phyloP scores from a whole-genome alignment of 768 basidiomycete genomes.

The Dendrothele bispora region DNA sequence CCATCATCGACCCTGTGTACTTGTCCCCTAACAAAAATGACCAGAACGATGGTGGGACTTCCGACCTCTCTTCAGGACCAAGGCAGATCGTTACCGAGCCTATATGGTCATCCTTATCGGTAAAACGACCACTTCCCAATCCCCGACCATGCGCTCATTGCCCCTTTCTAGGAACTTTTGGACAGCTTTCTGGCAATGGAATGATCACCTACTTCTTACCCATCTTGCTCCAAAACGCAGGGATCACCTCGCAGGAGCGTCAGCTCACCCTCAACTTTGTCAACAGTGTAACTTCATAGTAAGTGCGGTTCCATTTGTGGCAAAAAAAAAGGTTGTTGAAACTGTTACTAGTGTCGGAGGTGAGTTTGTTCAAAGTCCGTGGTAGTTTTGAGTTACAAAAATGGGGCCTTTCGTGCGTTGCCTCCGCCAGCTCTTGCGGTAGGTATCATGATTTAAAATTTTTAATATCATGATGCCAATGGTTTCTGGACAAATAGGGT shows the following conservation, averaged over 20 bases:
- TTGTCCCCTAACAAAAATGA: no score
- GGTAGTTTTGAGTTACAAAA: background rate
- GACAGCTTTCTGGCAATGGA: slow-evolving; percentile 50
- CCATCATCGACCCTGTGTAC: no score
- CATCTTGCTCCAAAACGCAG: slow-evolving; percentile 45
- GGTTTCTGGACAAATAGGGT: slow-evolving; percentile 27
- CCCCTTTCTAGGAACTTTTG: slow-evolving; percentile 20
- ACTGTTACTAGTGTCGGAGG: no score
- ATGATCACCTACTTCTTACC: slow-evolving; percentile 52
- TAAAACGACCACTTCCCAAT: slow-evolving; percentile 12
- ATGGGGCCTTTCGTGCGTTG: background rate
- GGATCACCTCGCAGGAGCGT: slow-evolving; percentile 41
- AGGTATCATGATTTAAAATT: slow-evolving; percentile 28
- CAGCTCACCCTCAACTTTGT: slow-evolving; percentile 49
- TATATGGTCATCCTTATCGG: slow-evolving; percentile 54
- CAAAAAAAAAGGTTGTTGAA: no score
- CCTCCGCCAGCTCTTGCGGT: slow-evolving; percentile 33
- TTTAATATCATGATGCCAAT: background rate
- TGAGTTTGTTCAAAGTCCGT: no score
- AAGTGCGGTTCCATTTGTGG: no score
- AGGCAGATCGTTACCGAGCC: slow-evolving; percentile 45
- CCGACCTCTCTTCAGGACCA: slow-evolving; percentile 46
- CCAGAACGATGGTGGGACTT: slow-evolving; percentile 57
- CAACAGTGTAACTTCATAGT: slow-evolving; percentile 52
- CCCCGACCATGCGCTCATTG: background rate